Base-by-base conservation (phyloP, 2,329 filamentous ascomycete genomes). In the Aspergillus awamori region DNA sequence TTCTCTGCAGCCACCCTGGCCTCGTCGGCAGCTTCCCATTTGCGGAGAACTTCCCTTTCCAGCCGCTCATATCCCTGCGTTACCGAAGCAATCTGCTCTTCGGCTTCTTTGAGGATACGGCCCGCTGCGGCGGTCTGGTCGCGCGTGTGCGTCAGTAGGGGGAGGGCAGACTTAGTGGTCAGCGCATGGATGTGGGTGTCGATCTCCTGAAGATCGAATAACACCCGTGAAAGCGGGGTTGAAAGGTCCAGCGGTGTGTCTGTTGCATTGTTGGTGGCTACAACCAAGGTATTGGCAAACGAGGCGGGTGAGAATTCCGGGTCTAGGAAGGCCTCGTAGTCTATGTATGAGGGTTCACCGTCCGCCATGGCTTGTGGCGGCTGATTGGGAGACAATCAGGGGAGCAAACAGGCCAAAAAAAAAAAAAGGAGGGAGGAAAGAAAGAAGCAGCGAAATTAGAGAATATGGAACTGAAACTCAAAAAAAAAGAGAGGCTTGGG, bases 151-250 rank as follows among this genome's bases (percentile, higher is more conserved):
- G 87, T 81, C 20, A 99, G 84, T 28, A 99, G 83, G 0, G 93
- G 91, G 0, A 94, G 80, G 2, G 95, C 93, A 28, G 89, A 91
- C 65, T 90, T 89, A 2, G 93, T 95, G 5, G 94, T 96, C 43
- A 98, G 84, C 3, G 87, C 86, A 76, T 99, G 92, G 65, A 99
- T 97, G 74, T 96, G 93, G 0, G 93, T 96, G 78, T 98, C 94
- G 67, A 99, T 90, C 78, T 98, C 95, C 74, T 98, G 95, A 3
- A 95, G 89, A 77, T 99, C 95, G 78, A 99, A 99, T 6, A 98
- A 87, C 5, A 97, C 93, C 58, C 92, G 88, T 5, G 93, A 97
- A 52, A 99, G 85, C 2, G 95, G 94, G 15, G 95, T 98, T 5
- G 93, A 94, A 60, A 99, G 89, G 76, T 99, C 95, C 70, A 98